Base-by-base conservation (phyloP, 1,284 basidiomycete genomes). In the Ceratobasidium sp. region DNA sequence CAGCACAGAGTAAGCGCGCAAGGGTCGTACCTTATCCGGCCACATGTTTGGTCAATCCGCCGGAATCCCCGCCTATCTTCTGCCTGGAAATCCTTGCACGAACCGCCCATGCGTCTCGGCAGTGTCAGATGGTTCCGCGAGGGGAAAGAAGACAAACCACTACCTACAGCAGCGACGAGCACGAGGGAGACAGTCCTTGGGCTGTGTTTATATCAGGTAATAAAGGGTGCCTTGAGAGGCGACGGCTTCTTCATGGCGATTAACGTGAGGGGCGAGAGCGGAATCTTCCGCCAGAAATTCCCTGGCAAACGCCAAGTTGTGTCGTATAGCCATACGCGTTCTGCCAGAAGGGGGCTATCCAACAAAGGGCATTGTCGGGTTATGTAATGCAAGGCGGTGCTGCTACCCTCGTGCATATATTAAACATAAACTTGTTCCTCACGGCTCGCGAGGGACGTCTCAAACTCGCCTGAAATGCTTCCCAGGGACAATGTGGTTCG, bases 371-470 rank as follows among this genome's bases (percentile, higher is more conserved):
- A 41, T 43, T 24, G 22, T 16, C 19, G 1, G 16, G 22, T 72
- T 62, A 72, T 53, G 48, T 72, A 72, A 72, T 51, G 24, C n/a
- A 29, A 39, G 46, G 69, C 69, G 14, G 58, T 72, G 69, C 27
- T 51, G 19, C 9, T 2, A 29, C 22, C 6, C 9, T 13, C 1
- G 16, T 24, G 69, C 69, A 72, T 62, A 72, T 72, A 72, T 39
- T 29, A 34, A 41, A 1, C 56, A 37, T 34, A 37, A 16, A 49
- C 5, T 6, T 22, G 19, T 8, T 8, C n/a, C 27, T 41, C 34
- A 41, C 43, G 7, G 16, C 19, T n/a, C 29, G 5, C 7, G 8
- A 9, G 43, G 22, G 41, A 31, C 41, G n/a, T 34, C 64, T 29
- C 49, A 19, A 22, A 11, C 14, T 56, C 41, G 22, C 34, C 48